phyloP scores from a whole-genome alignment of 495 filamentous ascomycete species.

The Aspergillus taichungensis region DNA sequence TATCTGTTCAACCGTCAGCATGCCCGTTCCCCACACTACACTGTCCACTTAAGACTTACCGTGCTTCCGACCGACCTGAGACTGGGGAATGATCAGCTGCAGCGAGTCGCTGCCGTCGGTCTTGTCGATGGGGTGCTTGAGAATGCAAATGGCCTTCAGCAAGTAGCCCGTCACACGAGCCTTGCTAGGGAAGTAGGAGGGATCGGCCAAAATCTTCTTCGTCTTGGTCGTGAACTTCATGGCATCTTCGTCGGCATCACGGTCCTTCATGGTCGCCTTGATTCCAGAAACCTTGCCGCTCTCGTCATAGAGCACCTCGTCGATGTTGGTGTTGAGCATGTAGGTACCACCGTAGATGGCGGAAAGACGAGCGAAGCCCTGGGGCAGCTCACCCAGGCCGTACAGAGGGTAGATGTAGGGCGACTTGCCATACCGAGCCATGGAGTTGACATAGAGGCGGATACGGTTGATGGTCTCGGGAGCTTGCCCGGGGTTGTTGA shows the following conservation, averaged over 20 bases:
- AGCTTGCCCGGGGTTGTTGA: conserved; percentile 61
- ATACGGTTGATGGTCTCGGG: conserved; percentile 87
- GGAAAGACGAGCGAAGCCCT: conserved; percentile 94
- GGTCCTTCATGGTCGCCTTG: conserved; percentile 90
- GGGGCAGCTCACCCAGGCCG: conserved; percentile 92
- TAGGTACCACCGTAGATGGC: conserved; percentile 99
- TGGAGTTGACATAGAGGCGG: conserved; percentile 92
- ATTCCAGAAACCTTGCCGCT: conserved; percentile 79
- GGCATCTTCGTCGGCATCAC: conserved; percentile 61
- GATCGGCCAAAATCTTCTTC: conserved; percentile 92
- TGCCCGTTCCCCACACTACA: neutral
- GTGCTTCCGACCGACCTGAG: conserved; percentile 88
- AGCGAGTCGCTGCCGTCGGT: conserved; percentile 86
- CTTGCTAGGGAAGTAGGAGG: conserved; percentile 91
- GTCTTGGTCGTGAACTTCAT: conserved; percentile 96
- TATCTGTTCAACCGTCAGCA: conserved; percentile 51
- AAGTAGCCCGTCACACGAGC: conserved; percentile 79
- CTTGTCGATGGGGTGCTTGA: conserved; percentile 85
- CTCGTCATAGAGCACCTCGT: conserved; percentile 78
- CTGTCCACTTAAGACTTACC: conserved; percentile 44
- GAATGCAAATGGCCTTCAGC: conserved; percentile 91
- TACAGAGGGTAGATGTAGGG: conserved; percentile 99
- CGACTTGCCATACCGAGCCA: conserved; percentile 96
- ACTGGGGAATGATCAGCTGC: conserved; percentile 96
- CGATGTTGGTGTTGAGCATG: conserved; percentile 92